Evolutionary conservation across 345 rosid species (phyloP).

Genomic region (Pugionium dolabratum): DNA sequence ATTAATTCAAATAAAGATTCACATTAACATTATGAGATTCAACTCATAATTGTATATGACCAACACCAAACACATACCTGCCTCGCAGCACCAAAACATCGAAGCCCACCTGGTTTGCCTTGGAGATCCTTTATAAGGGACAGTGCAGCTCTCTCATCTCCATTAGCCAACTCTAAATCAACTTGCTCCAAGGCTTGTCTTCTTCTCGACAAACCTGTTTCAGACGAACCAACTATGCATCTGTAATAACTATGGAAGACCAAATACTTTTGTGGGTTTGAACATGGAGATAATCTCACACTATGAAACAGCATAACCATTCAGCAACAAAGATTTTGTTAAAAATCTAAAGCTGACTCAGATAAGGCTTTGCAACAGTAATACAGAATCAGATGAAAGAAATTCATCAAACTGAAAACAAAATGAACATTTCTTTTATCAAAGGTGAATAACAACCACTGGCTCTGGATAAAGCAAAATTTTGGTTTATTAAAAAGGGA

Average conservation of each 20-base stretch:
- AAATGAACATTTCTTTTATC: neutral
- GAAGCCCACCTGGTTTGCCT: constrained; percentile 76
- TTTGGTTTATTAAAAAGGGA: neutral
- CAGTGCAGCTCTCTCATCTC: constrained; percentile 79
- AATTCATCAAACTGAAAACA: constrained; percentile 6
- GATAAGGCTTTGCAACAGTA: neutral
- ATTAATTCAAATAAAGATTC: neutral
- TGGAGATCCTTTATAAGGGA: constrained; percentile 66
- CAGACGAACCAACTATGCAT: constrained; percentile 48
- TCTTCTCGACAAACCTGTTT: constrained; percentile 44
- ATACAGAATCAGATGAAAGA: neutral
- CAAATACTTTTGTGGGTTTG: constrained; percentile 23
- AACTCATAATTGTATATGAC: neutral
- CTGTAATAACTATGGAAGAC: constrained; percentile 34
- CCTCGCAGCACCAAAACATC: constrained; percentile 76
- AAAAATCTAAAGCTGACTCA: constrained; percentile 9
- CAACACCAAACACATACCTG: constrained; percentile 47
- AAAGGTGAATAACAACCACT: constrained; percentile 13
- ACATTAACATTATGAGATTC: neutral
- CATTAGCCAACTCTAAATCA: constrained; percentile 67
- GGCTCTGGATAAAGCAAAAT: constrained; percentile 29
- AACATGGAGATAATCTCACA: constrained; percentile 35
- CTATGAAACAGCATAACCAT: constrained; percentile 50
- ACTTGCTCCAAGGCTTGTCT: constrained; percentile 56
- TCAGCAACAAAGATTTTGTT: constrained; percentile 14